Percentiles rank a stretch among this genome's conserved stretches.
These are phyloP conservation scores for Fusarium mangiferae DNA, from an alignment of 2,329 filamentous ascomycete species.

Conservation along the genomic window DNA sequence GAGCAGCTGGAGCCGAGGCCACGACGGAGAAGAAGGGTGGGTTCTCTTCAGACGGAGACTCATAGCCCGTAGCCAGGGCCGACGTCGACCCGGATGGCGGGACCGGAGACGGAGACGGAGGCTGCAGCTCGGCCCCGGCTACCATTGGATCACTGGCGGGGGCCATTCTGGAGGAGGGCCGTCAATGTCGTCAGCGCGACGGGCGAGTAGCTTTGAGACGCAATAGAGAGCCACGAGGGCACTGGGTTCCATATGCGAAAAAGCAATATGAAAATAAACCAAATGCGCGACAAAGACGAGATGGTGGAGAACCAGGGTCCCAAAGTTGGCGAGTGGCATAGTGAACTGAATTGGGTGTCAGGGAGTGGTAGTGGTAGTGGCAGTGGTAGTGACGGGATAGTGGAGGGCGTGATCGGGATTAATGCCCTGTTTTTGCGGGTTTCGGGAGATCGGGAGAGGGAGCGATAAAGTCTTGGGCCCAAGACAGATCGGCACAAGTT, in stretches of 20 bases:
- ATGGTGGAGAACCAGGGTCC: constrained; percentile 61
- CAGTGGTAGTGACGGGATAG: not conserved
- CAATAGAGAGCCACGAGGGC: constrained; percentile 60
- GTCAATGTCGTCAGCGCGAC: constrained; percentile 60
- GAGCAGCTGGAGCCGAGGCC: constrained; percentile 12
- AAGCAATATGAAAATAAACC: constrained; percentile 62
- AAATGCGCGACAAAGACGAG: constrained; percentile 65
- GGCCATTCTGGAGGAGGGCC: constrained; percentile 51
- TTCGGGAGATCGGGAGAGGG: not conserved
- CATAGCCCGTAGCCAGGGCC: constrained; percentile 45
- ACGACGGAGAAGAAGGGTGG: constrained; percentile 43
- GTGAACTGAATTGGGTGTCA: not conserved
- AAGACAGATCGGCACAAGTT: constrained; percentile 13
- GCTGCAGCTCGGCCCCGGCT: constrained; percentile 29
- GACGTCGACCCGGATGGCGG: not conserved
- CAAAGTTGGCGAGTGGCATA: constrained; percentile 64
- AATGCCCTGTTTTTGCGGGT: constrained; percentile 7
- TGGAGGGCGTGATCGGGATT: constrained; percentile 5
- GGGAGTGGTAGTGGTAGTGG: not conserved
- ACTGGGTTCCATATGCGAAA: constrained; percentile 60
- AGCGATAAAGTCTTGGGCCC: not conserved
- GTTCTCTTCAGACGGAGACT: constrained; percentile 52
- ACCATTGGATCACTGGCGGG: constrained; percentile 46
- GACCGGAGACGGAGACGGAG: constrained; percentile 1
- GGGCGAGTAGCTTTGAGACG: constrained; percentile 58